Base-by-base conservation (phyloP, 352 stramenopile genomes). In the Phytophthora sansomeana region DNA sequence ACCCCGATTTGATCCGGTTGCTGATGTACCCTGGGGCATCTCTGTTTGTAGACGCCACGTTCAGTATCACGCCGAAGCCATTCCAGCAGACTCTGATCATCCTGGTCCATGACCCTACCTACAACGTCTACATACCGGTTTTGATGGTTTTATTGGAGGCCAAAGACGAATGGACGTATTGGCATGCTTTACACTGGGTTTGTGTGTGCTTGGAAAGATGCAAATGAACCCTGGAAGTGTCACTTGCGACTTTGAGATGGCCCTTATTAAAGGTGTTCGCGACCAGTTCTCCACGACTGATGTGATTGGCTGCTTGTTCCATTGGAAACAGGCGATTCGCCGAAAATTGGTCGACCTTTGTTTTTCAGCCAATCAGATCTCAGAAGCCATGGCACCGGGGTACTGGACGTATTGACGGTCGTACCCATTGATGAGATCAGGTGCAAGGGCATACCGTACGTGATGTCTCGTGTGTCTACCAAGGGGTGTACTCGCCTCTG, bases 111-210 rank as follows among this genome's bases (percentile, higher is more conserved):
- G n/a, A 61, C 32, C 29, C 53, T 5, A 53, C 10, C 7, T 53
- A 53, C 11, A 30, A 53, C 29, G 53, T 53, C 5, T 61, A 61
- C 28, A 29, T 61, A 9, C 52, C 39, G 6, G 52, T 44, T 24
- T 14, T 60, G 26, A 30, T 19, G 8, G 33, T 51, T 21, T 21
- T 51, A 1, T 16, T 60, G 16, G 39, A 60, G n/a, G n/a, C 38
- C 5, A 51, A 60, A n/a, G 38, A 60, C n/a, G 52, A 60, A n/a
- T 60, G 52, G 52, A 51, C 52, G 5, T 52, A 52, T n/a, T 51
- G 53, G 41, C 41, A 60, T 11, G 11, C 8, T 0, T 19, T 46
- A 44, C 21, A n/a, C n/a, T 52, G 52, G 52, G 39, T 51, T 4
- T 28, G 52, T 11, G 53, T 52, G 16, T n/a, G n/a, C 53, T 52